These are phyloP conservation scores for Crotalaria pallida DNA, from an alignment of 306 rosid genomes.

Conservation along the genomic window DNA sequence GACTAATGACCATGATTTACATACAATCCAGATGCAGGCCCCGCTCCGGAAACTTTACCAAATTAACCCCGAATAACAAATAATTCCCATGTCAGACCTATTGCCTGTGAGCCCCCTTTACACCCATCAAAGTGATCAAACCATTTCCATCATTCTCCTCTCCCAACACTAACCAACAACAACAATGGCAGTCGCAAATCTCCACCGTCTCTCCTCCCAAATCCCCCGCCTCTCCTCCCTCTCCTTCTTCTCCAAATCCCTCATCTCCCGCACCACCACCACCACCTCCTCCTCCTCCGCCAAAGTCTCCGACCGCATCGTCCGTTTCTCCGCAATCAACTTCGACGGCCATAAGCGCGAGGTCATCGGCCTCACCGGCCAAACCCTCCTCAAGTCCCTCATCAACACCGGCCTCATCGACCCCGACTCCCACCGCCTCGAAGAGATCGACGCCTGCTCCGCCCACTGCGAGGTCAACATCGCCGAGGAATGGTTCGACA, in stretches of 20 bases:
- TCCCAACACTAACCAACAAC: not conserved
- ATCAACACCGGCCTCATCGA: conserved; percentile 69
- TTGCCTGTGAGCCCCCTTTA: no score
- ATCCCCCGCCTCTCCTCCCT: conserved; percentile 47
- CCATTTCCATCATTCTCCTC: not conserved
- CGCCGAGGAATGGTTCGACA: conserved; percentile 79
- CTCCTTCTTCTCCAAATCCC: conserved; percentile 50
- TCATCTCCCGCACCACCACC: conserved; percentile 48
- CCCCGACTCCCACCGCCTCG: conserved; percentile 85
- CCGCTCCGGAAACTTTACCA: no score
- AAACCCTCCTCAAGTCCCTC: conserved; percentile 72
- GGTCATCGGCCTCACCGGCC: conserved; percentile 74
- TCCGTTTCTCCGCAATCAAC: conserved; percentile 71
- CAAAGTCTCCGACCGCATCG: conserved; percentile 80
- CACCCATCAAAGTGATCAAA: no score
- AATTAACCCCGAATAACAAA: no score
- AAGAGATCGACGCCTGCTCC: conserved; percentile 91
- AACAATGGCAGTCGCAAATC: conserved; percentile 64
- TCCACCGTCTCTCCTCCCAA: conserved; percentile 50
- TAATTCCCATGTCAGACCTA: no score
- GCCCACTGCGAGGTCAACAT: conserved; percentile 90
- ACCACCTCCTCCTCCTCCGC: conserved; percentile 24
- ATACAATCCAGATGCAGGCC: no score
- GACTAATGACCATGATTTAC: no score
- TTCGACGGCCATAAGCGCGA: conserved; percentile 63